Base-by-base conservation (phyloP, 2,329 filamentous ascomycete genomes). In the Cercospora sp. region DNA sequence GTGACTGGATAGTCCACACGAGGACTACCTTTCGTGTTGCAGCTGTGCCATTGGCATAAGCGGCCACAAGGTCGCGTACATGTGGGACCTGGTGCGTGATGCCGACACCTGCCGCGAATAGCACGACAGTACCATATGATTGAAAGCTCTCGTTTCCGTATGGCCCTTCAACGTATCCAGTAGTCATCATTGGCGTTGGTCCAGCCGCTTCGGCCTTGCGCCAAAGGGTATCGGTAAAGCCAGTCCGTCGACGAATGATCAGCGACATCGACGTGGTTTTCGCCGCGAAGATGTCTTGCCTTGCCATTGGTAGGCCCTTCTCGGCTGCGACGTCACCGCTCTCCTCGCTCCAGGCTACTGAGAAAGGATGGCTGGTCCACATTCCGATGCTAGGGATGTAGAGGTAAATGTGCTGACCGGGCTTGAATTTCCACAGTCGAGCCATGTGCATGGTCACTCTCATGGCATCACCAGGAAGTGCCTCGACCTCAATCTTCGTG, bases 61-160 rank as follows among this genome's bases (percentile, higher is more conserved):
- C 80, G 60, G 79, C 79, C 51, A 84, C 82, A 18, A 84, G 80
- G 67, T 95, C 90, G 65, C 89, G 90, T 8, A 97, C 86, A 79
- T 96, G 97, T 36, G 93, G 92, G 31, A 98, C 88, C 78, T 97
- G 93, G 79, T 98, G 94, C 0, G 94, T 97, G 80, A 99, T 98
- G 70, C 95, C 95, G 5, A 95, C 93, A 66, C 94, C 92, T 66
- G 93, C 94, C 12, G 94, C 94, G 77, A 97, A 93, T 66, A 99
- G 89, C 71, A 99, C 87, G 55, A 90, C 89, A 53, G 96, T 95
- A 45, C 95, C 94, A 80, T 97, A 98, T 7, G 94, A 97, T 79
- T 93, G 90, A 71, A 98, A 89, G 69, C 89, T 89, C 80, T 97
- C 91, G 77, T 93, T 78, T 67, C 83, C 83, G 78, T 98, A 98